Conservation (phyloP, 352 stramenopile genomes). For the Globisporangium megalacanthum region DNA sequence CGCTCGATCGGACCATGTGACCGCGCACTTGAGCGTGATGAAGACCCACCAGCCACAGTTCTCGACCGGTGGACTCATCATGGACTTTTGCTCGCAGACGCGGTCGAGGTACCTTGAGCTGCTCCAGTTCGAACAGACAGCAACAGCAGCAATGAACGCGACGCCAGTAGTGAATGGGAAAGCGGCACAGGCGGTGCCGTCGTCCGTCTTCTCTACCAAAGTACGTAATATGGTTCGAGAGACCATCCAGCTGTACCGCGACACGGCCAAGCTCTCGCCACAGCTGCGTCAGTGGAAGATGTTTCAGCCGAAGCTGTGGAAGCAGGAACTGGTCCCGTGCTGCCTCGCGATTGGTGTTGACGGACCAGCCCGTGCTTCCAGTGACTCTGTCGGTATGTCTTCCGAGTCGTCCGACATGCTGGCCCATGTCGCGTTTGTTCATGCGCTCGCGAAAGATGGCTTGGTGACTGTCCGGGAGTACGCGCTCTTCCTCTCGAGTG, state of each 20-base stretch:
- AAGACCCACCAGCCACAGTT: conserved; percentile 27
- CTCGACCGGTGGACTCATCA: conserved; percentile 20
- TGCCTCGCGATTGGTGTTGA: conserved; percentile 21
- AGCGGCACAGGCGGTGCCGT: not conserved
- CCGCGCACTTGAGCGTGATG: conserved; percentile 28
- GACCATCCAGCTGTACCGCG: conserved; percentile 16
- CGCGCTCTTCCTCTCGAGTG: conserved; percentile 15
- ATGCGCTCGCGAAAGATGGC: conserved; percentile 19
- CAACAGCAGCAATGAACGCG: not conserved
- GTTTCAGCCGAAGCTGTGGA: conserved; percentile 30
- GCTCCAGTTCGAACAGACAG: conserved; percentile 14
- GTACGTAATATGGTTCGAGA: conserved; percentile 19
- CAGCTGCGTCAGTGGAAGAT: conserved; percentile 31
- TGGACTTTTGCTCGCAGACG: conserved; percentile 29
- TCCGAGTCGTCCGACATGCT: conserved; percentile 2
- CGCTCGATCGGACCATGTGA: conserved; percentile 15
- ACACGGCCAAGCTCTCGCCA: conserved; percentile 13
- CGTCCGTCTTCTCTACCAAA: conserved; percentile 7
- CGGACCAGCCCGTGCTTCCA: not conserved
- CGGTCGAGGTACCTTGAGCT: conserved; percentile 19
- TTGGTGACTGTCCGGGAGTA: conserved; percentile 22
- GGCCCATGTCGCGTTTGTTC: conserved; percentile 20
- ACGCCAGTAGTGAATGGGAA: not conserved
- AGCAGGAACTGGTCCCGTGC: conserved; percentile 28
- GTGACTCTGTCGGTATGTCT: not conserved